Base-by-base conservation (phyloP, 2,329 filamentous ascomycete species). In the Cryoendolithus antarcticus region DNA sequence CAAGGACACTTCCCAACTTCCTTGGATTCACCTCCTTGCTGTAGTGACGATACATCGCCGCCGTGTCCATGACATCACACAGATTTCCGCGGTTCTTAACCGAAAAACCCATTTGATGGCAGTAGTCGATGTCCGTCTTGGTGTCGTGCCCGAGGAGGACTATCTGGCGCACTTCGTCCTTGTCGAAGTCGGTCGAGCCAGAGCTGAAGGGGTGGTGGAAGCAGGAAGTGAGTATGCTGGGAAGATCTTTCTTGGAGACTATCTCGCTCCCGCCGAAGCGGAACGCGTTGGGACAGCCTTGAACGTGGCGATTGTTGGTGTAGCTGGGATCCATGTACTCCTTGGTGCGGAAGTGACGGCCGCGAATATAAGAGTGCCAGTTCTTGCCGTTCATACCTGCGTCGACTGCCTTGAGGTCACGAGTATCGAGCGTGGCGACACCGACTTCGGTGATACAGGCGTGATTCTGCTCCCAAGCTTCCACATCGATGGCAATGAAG, bases 401-500 rank as follows among this genome's bases (percentile, higher is more conserved):
- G 0, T 73, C 52, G 1, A 77, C 44, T 6, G 58, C 62, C 1
- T 61, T 50, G 13, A 86, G 59, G 36, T 75, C 69, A 12, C 63
- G 57, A 1, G 82, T 86, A 56, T 96, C 86, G 0, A 96, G 67
- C 2, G 80, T 78, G 1, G 85, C 80, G 31, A 98, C 67, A 1
- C 91, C 91, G 30, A 98, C 70, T 59, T 98, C 91, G 0, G 88
- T 93, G 42, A 96, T 71, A 8, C 74, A 65, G 28, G 69, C 64
- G 9, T 76, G 72, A 33, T 74, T 66, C 13, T 63, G 62, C 58
- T 98, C 91, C 42, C 79, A 84, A 1, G 80, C 77, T 59, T 98
- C 91, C 24, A 91, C 66, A 51, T 98, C 91, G 33, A 96, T 67
- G 45, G 74, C 77, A 42, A 94, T 67, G 49, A 95, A 81, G 6